phyloP scores from a whole-genome alignment of 1,139 yeast genomes.

The Starmera stellimalicola region DNA sequence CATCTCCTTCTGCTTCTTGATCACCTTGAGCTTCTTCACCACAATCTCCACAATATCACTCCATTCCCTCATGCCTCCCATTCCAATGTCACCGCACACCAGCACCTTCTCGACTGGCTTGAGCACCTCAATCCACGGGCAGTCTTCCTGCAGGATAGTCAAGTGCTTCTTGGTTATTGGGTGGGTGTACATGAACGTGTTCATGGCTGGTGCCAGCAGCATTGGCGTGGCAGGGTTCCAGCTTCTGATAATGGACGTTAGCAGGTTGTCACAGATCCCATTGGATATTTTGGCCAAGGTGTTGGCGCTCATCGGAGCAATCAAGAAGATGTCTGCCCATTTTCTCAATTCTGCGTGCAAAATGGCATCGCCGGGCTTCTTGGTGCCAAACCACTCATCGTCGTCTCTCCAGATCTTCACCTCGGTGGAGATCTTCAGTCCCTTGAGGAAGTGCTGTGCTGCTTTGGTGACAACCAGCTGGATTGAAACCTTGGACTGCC shows the following conservation, averaged over 20 bases:
- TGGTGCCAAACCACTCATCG: constrained; percentile 77
- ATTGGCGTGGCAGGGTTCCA: constrained; percentile 92
- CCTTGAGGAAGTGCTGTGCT: constrained; percentile 76
- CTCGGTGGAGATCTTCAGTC: constrained; percentile 68
- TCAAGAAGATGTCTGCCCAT: constrained; percentile 91
- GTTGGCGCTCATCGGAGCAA: constrained; percentile 93
- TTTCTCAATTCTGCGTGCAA: constrained; percentile 82
- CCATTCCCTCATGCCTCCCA: constrained; percentile 99
- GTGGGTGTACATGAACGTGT: constrained; percentile 91
- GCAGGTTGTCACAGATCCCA: constrained; percentile 84
- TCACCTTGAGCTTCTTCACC: constrained; percentile 35
- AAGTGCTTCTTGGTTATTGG: constrained; percentile 86
- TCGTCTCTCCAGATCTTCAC: constrained; percentile 91
- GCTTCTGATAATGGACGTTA: constrained; percentile 75
- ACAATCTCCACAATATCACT: constrained; percentile 77
- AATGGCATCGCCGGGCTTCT: constrained; percentile 47
- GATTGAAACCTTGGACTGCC: constrained; percentile 61
- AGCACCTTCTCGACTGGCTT: constrained; percentile 90
- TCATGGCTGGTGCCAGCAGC: constrained; percentile 94
- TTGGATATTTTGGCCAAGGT: constrained; percentile 84
- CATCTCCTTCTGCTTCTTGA: constrained; percentile 18
- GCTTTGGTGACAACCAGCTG: constrained; percentile 80
- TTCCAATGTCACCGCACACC: constrained; percentile 94
- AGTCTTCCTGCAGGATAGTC: constrained; percentile 46
- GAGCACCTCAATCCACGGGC: constrained; percentile 69